Conservation (phyloP, 148 eudicot species). For the Rhododendron ferrugineum region DNA sequence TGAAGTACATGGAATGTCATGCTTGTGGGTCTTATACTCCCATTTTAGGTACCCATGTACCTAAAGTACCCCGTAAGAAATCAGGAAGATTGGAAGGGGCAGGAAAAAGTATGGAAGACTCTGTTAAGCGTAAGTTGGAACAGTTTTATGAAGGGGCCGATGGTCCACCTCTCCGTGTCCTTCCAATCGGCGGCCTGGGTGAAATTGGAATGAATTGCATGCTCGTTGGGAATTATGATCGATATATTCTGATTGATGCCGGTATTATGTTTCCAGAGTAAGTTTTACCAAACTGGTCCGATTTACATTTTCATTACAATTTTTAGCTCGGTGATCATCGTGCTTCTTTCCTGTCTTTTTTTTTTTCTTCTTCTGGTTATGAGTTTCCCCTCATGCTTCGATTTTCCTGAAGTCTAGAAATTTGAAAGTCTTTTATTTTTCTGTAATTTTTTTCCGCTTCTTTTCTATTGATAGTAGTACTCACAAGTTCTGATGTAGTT, state of each 20-base stretch:
- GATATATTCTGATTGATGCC: constrained; percentile 94
- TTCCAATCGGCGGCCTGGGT: constrained; percentile 96
- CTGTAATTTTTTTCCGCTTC: neutral
- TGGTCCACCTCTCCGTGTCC: constrained; percentile 91
- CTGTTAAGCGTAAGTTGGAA: constrained; percentile 91
- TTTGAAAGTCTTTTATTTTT: neutral
- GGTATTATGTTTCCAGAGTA: constrained; percentile 99
- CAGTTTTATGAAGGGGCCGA: constrained; percentile 92
- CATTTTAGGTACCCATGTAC: constrained; percentile 45
- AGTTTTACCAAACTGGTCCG: constrained; percentile 20
- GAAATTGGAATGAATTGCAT: constrained; percentile 99
- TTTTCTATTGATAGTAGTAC: neutral
- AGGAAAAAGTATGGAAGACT: constrained; percentile 90
- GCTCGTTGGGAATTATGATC: constrained; percentile 96
- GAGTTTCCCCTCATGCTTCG: neutral
- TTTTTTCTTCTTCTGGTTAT: neutral
- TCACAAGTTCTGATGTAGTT: constrained; percentile 5
- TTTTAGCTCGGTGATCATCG: constrained; percentile 5
- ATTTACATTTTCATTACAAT: neutral
- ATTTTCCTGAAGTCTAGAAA: neutral
- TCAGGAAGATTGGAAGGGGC: constrained; percentile 74
- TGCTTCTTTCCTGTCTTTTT: neutral
- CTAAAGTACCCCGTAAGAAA: constrained; percentile 55
- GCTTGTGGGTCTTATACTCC: neutral
- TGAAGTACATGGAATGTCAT: neutral